Evolutionary conservation across 2,329 filamentous ascomycete genomes (phyloP), one percentile per base, ranked within the genome.

Genomic region (Coleophoma cylindrospora): DNA sequence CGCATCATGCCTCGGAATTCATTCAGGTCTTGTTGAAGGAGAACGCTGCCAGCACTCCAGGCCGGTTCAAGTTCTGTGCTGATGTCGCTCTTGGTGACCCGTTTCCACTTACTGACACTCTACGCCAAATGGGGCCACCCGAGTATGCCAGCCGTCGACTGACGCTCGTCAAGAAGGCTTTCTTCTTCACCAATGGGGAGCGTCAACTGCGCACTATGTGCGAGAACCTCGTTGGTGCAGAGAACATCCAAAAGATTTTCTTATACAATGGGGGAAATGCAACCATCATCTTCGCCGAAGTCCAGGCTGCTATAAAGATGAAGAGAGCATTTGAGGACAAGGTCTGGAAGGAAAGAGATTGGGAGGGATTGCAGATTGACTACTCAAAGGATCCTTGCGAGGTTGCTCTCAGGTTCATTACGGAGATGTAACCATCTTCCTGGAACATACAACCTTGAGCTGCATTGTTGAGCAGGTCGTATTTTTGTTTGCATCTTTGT

Each of bases 231-330:
- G 62, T 60, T 3, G 56, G 56, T 3, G 47, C 34, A 17, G 57
- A 63, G 2, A 50, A 55, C 17, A 51, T 66, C 6, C 61, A 64
- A 45, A 40, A 57, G 43, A 50, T 62, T 32, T 61, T 56, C 53
- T 36, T 65, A 17, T 65, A 65, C 45, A 66, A 66, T 47, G 57
- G 58, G 17, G 64, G 64, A 0, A 66, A 66, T 45, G 64, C 63
- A 0, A 66, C 64, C 1, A 53, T 65, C 12, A 53, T 64, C 2
- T 64, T 66, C 44, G 48, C 61, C 0, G 57, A 61, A 47, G 64
- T 66, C 1, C 45, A 45, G 1, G 45, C 52, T 3, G 61, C 62
- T 3, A 52, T 62, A 6, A 60, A 52, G 38, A 54, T 64, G 43
- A 65, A 64, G 49, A 46, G 46, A 7, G 49, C 45, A 2, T 45